Conservation (phyloP, 768 basidiomycete species). For the Fomitopsis pulvina region DNA sequence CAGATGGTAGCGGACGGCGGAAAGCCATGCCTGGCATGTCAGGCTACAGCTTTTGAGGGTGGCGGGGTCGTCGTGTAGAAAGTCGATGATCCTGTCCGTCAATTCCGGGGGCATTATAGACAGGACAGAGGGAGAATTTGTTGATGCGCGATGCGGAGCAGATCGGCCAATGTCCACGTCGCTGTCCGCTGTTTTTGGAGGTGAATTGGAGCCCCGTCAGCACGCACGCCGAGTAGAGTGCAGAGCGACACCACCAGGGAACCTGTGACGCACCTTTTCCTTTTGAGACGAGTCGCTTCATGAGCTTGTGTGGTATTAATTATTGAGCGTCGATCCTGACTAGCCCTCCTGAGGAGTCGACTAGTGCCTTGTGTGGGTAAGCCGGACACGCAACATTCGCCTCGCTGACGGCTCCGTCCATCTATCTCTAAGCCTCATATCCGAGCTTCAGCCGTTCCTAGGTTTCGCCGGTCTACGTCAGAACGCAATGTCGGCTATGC, state of each 20-base stretch:
- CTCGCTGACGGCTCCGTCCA: not conserved
- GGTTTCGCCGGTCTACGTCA: not conserved
- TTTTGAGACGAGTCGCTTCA: not conserved
- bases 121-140: not conserved
- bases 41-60: constrained; percentile 6
- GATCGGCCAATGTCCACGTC: not conserved
- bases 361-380: not conserved
- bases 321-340: not conserved
- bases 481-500: not conserved
- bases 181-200: not conserved
- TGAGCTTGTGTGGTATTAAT: not conserved
- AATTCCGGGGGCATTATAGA: not conserved
- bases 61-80: not conserved
- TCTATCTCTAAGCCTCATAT: not conserved
- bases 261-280: not conserved
- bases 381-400: not conserved
- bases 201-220: not conserved
- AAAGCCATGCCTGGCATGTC: constrained; percentile 17
- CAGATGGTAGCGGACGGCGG: constrained; percentile 14
- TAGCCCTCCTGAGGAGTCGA: not conserved
- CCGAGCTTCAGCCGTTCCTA: not conserved
- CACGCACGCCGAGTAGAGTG: not conserved
- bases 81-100: constrained; percentile 2
- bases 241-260: not conserved
- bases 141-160: not conserved